phyloP scores from a whole-genome alignment of 2,329 filamentous ascomycete genomes.

The Dothideomycetes sp. region DNA sequence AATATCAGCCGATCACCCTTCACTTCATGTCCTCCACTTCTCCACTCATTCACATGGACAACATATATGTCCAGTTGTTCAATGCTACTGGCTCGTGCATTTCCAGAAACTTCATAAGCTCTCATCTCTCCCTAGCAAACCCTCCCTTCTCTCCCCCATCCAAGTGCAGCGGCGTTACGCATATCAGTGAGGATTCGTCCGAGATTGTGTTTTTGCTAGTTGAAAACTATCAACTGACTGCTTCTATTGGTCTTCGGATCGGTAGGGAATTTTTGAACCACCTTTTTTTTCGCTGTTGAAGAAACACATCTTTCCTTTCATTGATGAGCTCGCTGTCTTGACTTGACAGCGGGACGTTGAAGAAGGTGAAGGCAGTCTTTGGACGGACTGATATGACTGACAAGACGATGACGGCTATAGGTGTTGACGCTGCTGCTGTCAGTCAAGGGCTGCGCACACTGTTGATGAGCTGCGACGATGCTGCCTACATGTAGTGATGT shows the following conservation, averaged over 20 bases:
- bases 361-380: constrained; percentile 28
- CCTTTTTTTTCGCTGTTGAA: constrained; percentile 17
- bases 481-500: no score
- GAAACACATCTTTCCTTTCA: constrained; percentile 37
- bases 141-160: constrained; percentile 6
- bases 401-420: no score
- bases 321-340: constrained; percentile 36
- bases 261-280: constrained; percentile 71
- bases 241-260: constrained; percentile 59
- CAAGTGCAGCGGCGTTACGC: constrained; percentile 63
- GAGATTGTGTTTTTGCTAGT: constrained; percentile 84
- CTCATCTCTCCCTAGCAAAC: constrained; percentile 1
- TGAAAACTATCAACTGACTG: constrained; percentile 74
- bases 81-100: no score
- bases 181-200: constrained; percentile 80
- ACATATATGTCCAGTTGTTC: no score
- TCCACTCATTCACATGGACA: no score
- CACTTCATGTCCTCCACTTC: no score
- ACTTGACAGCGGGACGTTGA: constrained; percentile 34
- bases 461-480: no score
- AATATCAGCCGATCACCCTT: no score
- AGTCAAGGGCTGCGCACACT: no score
- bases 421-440: no score
- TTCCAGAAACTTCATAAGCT: no score
- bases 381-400: no score